Conservation (phyloP, 768 basidiomycete genomes). For the Suillus subaureus region DNA sequence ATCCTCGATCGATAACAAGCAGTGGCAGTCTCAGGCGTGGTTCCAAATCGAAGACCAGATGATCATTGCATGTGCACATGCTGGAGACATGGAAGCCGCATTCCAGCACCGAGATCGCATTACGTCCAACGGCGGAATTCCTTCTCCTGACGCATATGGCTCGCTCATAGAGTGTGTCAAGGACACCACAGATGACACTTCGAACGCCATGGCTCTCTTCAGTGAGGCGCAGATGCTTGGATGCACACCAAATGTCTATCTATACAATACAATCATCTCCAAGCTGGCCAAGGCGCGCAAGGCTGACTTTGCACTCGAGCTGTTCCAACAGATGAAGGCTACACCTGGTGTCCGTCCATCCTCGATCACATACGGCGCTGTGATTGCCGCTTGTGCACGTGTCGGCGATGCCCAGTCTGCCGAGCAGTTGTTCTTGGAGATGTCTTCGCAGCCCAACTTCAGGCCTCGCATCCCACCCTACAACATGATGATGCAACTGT, state of each 20-base stretch:
- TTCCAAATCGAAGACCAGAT: slow-evolving; percentile 83
- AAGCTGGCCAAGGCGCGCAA: slow-evolving; percentile 94
- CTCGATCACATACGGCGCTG: slow-evolving; percentile 92
- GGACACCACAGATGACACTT: slow-evolving; percentile 95
- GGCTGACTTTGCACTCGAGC: slow-evolving; percentile 82
- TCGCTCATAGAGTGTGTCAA: slow-evolving; percentile 84
- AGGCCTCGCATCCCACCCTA: slow-evolving; percentile 91
- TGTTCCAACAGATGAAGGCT: slow-evolving; percentile 88
- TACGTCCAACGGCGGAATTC: slow-evolving; percentile 72
- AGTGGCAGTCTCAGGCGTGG: slow-evolving; percentile 64
- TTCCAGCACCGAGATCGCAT: slow-evolving; percentile 81
- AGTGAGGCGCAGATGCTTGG: slow-evolving; percentile 71
- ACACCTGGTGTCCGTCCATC: slow-evolving; percentile 56
- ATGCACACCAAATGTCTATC: slow-evolving; percentile 79
- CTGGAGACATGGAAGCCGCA: slow-evolving; percentile 77
- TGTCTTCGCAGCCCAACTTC: slow-evolving; percentile 73
- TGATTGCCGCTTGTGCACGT: slow-evolving; percentile 92
- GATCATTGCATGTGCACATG: slow-evolving; percentile 84
- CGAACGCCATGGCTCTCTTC: slow-evolving; percentile 84
- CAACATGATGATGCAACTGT: slow-evolving; percentile 99
- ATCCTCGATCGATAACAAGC: slow-evolving; percentile 42
- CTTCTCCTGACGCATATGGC: slow-evolving; percentile 90
- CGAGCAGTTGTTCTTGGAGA: slow-evolving; percentile 83
- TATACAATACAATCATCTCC: slow-evolving; percentile 97
- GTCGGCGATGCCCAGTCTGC: slow-evolving; percentile 88